Evolutionary conservation across 2,329 filamentous ascomycete species (phyloP).

Genomic region (Botrytis fabae): DNA sequence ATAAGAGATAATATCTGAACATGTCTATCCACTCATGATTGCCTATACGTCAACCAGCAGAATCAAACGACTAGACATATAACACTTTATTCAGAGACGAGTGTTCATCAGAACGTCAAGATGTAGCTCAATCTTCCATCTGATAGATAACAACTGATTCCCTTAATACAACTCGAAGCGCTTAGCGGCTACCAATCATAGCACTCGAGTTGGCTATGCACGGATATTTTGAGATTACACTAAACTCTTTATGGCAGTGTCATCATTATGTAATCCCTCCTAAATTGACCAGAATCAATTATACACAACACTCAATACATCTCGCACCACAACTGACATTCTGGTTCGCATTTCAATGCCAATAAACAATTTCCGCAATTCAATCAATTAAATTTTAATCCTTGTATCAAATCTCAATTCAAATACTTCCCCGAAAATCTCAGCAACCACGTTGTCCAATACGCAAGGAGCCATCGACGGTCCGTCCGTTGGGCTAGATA

Average conservation of each 20-base stretch:
- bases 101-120: background rate
- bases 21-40: background rate
- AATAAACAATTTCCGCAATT: slow-evolving; percentile 21
- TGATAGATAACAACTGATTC: slow-evolving; percentile 5
- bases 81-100: background rate
- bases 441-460: slow-evolving; percentile 51
- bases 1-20: background rate
- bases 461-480: slow-evolving; percentile 48
- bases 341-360: slow-evolving; percentile 9
- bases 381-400: slow-evolving; percentile 16
- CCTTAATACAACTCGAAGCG: slow-evolving; percentile 11
- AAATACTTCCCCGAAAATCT: slow-evolving; percentile 22
- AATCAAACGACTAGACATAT: background rate
- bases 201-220: background rate
- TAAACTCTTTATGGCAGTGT: background rate
- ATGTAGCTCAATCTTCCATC: slow-evolving; percentile 2
- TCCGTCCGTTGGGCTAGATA: slow-evolving; percentile 46
- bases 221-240: background rate
- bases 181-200: slow-evolving; percentile 16
- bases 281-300: slow-evolving; percentile 9
- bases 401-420: slow-evolving; percentile 24
- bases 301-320: slow-evolving; percentile 6
- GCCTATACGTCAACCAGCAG: too few relatives aligned
- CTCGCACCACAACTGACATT: slow-evolving; percentile 4
- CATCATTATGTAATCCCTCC: slow-evolving; percentile 6